phyloP scores from a whole-genome alignment of 495 filamentous ascomycete genomes.

The Filosporella fistucella region DNA sequence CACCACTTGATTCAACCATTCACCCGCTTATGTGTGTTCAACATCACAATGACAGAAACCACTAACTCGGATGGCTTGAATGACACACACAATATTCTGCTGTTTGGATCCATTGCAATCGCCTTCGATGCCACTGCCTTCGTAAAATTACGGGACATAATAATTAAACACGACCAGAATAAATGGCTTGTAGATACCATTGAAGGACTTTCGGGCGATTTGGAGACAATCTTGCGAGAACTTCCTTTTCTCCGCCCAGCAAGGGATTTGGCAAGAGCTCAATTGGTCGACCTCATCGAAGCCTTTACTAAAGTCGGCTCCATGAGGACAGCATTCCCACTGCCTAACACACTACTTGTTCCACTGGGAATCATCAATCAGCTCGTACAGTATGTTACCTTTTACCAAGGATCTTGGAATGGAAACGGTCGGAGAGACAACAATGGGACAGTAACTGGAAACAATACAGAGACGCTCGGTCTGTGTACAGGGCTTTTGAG shows the following conservation, averaged over 20 bases:
- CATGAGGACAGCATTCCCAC: background rate
- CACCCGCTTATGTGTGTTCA: too few relatives aligned
- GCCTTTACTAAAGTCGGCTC: conserved; percentile 22
- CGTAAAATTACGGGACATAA: conserved; percentile 21
- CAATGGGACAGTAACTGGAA: background rate
- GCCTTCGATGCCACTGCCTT: conserved; percentile 30
- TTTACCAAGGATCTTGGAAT: background rate
- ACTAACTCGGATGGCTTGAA: too few relatives aligned
- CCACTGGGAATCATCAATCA: conserved; percentile 1
- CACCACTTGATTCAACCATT: too few relatives aligned
- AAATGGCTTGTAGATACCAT: conserved; percentile 31
- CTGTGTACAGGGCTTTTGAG: conserved; percentile 4
- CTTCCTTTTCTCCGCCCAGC: conserved; percentile 21
- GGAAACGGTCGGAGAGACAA: background rate
- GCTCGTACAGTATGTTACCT: background rate
- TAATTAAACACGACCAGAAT: conserved; percentile 25
- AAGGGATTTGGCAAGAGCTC: conserved; percentile 17
- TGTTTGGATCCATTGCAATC: conserved; percentile 30
- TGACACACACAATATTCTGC: too few relatives aligned
- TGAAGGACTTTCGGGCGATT: conserved; percentile 25
- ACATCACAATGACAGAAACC: too few relatives aligned
- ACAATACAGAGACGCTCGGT: conserved; percentile 1
- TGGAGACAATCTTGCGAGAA: conserved; percentile 23
- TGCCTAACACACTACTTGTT: background rate
- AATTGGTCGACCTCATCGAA: conserved; percentile 24